Conservation (phyloP, 2,329 filamentous ascomycete genomes). For the Arthrinium phaeospermum region DNA sequence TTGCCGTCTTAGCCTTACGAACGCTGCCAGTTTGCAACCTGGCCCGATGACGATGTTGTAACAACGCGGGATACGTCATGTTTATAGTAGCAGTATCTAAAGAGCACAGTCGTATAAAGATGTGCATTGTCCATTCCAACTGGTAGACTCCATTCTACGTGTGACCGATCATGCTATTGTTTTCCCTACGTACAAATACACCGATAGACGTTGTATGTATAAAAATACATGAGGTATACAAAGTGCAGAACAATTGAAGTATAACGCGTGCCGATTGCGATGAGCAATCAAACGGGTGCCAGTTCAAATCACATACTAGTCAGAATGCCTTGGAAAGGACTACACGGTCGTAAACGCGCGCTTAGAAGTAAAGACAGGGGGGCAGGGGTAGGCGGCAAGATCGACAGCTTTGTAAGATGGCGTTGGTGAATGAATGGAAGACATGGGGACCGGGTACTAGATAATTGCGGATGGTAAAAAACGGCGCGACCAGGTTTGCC, state of each 20-base stretch:
- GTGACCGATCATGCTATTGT: background rate
- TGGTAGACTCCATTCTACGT: background rate
- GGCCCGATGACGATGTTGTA: no score
- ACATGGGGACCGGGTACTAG: background rate
- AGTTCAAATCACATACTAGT: background rate
- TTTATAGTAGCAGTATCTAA: no score
- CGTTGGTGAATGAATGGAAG: background rate
- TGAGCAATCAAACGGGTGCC: background rate
- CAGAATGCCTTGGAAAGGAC: background rate
- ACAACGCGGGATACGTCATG: no score
- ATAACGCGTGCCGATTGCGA: background rate
- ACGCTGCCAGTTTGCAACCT: no score
- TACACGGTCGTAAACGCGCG: constrained; percentile 8
- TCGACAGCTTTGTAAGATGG: background rate
- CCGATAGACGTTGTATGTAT: no score
- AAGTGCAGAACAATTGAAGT: background rate
- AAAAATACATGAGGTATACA: background rate
- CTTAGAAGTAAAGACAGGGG: background rate
- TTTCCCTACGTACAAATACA: background rate
- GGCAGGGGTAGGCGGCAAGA: background rate
- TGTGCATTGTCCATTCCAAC: background rate
- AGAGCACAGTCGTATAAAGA: no score
- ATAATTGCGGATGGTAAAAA: background rate
- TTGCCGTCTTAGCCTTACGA: no score
- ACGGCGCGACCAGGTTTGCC: no score